Evolutionary conservation across 2,329 filamentous ascomycete species (phyloP).

Genomic region (Monilinia polystroma): DNA sequence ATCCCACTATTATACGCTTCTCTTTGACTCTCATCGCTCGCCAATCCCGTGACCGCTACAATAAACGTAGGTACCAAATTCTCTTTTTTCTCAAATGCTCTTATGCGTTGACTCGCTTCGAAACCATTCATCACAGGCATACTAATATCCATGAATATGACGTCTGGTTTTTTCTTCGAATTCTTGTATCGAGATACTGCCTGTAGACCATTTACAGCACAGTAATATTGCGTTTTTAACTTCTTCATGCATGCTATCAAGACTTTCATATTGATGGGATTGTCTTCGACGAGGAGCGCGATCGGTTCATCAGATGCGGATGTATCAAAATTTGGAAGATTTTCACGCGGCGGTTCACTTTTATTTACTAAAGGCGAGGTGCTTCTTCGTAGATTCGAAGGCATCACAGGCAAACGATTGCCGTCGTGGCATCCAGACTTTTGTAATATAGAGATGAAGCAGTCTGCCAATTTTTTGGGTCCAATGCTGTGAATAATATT

Average conservation of each 20-base stretch:
- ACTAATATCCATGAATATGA: slow-evolving; percentile 52
- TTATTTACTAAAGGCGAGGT: not conserved
- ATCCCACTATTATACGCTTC: slow-evolving; percentile 52
- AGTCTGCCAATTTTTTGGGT: slow-evolving; percentile 14
- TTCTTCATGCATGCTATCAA: slow-evolving; percentile 29
- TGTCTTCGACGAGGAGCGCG: slow-evolving; percentile 41
- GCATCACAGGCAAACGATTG: not conserved
- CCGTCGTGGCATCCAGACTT: not conserved
- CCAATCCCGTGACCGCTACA: slow-evolving; percentile 52
- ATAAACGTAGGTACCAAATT: slow-evolving; percentile 42
- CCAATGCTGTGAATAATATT: slow-evolving; percentile 9
- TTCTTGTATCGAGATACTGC: slow-evolving; percentile 22
- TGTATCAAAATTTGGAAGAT: not conserved
- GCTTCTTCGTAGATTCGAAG: not conserved
- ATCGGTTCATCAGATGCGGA: not conserved
- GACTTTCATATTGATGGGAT: slow-evolving; percentile 42
- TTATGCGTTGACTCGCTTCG: slow-evolving; percentile 23
- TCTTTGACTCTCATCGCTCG: slow-evolving; percentile 46
- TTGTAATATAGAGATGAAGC: slow-evolving; percentile 16
- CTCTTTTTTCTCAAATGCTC: slow-evolving; percentile 18
- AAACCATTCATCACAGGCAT: slow-evolving; percentile 55
- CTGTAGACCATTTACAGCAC: slow-evolving; percentile 26
- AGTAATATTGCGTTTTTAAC: slow-evolving; percentile 34
- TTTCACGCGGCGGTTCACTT: not conserved
- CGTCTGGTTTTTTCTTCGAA: slow-evolving; percentile 30